phyloP scores from a whole-genome alignment of 1,284 basidiomycete genomes.

The Heterobasidion annosum region DNA sequence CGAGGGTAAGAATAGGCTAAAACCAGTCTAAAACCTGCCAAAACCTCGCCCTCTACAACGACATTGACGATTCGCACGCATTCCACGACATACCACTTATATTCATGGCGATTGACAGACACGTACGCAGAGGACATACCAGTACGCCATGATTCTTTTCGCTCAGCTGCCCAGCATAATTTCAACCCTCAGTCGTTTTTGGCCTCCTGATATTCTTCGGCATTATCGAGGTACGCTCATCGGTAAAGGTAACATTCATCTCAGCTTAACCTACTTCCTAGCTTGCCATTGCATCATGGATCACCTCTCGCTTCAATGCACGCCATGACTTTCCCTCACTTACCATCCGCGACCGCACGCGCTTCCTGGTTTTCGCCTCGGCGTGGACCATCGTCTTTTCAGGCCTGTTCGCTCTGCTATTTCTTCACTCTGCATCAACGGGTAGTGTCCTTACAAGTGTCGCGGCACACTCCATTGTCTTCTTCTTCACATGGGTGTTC shows the following conservation, averaged over 20 bases:
- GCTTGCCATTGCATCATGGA: slow-evolving; percentile 65
- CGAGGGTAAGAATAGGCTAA: no score
- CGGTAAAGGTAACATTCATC: no score
- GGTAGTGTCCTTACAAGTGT: slow-evolving; percentile 50
- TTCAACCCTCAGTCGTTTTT: not conserved
- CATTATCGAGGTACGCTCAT: slow-evolving; percentile 1
- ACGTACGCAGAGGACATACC: slow-evolving; percentile 5
- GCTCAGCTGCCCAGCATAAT: not conserved
- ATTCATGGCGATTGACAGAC: slow-evolving; percentile 3
- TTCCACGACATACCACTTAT: not conserved
- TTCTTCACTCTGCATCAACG: slow-evolving; percentile 34
- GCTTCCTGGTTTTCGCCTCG: slow-evolving; percentile 58
- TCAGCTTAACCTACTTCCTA: slow-evolving; percentile 13
- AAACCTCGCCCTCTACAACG: not conserved
- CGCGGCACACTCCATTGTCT: slow-evolving; percentile 21
- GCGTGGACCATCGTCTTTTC: slow-evolving; percentile 59
- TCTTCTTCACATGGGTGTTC: slow-evolving; percentile 47
- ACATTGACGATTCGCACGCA: not conserved
- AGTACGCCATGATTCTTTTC: not conserved
- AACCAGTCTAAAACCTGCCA: no score
- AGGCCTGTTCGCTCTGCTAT: slow-evolving; percentile 40
- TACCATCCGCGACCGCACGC: slow-evolving; percentile 48
- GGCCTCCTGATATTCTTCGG: slow-evolving; percentile 3
- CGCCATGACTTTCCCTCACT: slow-evolving; percentile 41
- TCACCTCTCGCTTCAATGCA: slow-evolving; percentile 45